Evolutionary conservation across 1,139 yeast genomes (phyloP), one percentile per base, ranked within the genome.

Genomic region (Yamadazyma membranifaciens): DNA sequence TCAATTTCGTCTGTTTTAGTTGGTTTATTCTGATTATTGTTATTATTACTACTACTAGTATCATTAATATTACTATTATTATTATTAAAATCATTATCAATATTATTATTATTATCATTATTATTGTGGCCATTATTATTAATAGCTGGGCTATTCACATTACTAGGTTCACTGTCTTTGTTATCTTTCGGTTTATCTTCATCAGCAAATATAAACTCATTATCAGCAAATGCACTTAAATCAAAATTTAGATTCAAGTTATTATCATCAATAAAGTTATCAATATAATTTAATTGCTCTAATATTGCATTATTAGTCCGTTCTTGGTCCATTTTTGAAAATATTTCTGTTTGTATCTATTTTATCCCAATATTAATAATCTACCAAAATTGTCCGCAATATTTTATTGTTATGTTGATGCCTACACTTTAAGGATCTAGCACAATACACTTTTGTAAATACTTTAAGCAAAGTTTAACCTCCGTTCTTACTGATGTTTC

Each of bases 171-270:
- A 27, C 13, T 27, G 6, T 11, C 14, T 11, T 25, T 25, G 24
- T 36, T 14, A 22, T 36, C 38, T 14, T 31, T 36, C 3, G 83
- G 82, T 56, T 83, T 83, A 32, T 83, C 89, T 55, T 84, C 91
- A 55, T 84, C 92, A 0, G 89, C 88, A 55, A 84, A 84, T 3
- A 84, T 75, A 50, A 84, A 84, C 7, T 84, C 74, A 47, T 83
- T 89, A 52, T 84, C 89, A 1, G 89, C 91, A 69, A 84, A 84
- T 1, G 88, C 89, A 13, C 88, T 85, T 49, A 84, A 67, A 56
- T 84, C 92, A 28, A 83, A 78, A 24, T 85, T 79, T 24, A 83
- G 62, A 49, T 83, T 83, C 42, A 83, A 87, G 53, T 83, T 89
- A 31, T 79, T 73, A 44, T 73, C 80, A 34, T 69, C 73, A 66